Percentiles rank a stretch among this genome's conserved stretches.
These are phyloP conservation scores for Suillus paluster DNA, from an alignment of 768 basidiomycete genomes.

Conservation along the genomic window DNA sequence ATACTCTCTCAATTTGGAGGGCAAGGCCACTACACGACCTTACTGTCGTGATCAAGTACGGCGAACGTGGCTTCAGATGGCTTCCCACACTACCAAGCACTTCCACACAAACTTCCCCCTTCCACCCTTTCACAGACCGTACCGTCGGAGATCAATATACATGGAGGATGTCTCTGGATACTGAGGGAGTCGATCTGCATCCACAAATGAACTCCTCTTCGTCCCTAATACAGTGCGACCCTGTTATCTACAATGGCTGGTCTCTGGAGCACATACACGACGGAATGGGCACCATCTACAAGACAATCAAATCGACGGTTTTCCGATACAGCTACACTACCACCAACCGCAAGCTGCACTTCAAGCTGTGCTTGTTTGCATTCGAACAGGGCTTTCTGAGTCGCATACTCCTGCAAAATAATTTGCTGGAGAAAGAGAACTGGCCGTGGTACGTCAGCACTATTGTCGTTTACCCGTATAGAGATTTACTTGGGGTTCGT, in stretches of 20 bases:
- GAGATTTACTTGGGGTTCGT: background rate
- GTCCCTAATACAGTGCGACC: constrained; percentile 10
- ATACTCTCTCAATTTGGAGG: constrained; percentile 26
- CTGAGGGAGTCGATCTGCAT: constrained; percentile 1
- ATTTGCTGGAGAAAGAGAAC: background rate
- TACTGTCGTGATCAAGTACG: constrained; percentile 35
- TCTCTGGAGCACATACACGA: background rate
- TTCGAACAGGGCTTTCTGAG: constrained; percentile 1
- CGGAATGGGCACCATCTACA: constrained; percentile 5
- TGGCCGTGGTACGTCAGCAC: background rate
- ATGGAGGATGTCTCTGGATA: constrained; percentile 33
- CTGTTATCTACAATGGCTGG: constrained; percentile 15
- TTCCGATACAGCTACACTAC: constrained; percentile 13
- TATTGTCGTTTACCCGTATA: background rate
- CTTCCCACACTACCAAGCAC: constrained; percentile 14
- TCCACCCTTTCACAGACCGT: constrained; percentile 24
- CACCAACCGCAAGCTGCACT: constrained; percentile 1
- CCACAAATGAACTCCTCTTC: constrained; percentile 9
- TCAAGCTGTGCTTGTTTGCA: background rate
- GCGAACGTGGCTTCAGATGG: constrained; percentile 37
- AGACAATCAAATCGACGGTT: constrained; percentile 2
- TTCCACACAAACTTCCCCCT: constrained; percentile 4
- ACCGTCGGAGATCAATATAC: constrained; percentile 31
- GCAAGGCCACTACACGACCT: constrained; percentile 8
- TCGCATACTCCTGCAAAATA: background rate